These are phyloP conservation scores for Trichothecium roseum DNA, from an alignment of 2,329 filamentous ascomycete species.

Conservation along the genomic window DNA sequence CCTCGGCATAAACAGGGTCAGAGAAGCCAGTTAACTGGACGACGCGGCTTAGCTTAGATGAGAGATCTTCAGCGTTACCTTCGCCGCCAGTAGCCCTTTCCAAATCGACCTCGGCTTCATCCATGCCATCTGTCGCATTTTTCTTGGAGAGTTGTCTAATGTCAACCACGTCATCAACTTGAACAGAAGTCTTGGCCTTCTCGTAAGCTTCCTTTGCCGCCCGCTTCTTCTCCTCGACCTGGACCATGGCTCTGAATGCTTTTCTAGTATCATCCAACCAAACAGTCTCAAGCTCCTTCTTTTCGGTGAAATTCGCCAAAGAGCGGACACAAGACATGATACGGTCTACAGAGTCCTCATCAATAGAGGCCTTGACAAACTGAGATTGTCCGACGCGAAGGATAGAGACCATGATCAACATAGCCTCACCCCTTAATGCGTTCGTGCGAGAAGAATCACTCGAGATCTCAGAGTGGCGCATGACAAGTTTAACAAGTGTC, in stretches of 20 bases:
- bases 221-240: conserved; percentile 94
- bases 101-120: conserved; percentile 81
- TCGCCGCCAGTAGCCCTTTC: conserved; percentile 93
- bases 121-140: conserved; percentile 68
- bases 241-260: conserved; percentile 94
- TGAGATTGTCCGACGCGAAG: conserved; percentile 97
- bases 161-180: conserved; percentile 88
- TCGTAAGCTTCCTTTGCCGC: conserved; percentile 88
- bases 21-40: conserved; percentile 98
- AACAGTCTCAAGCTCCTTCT: conserved; percentile 82
- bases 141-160: conserved; percentile 93
- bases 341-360: conserved; percentile 95
- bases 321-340: conserved; percentile 97
- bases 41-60: conserved; percentile 89
- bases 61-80: conserved; percentile 69
- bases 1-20: conserved; percentile 96
- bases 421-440: conserved; percentile 87
- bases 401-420: conserved; percentile 99
- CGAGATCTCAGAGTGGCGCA: conserved; percentile 93
- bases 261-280: conserved; percentile 93
- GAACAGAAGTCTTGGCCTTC: conserved; percentile 86
- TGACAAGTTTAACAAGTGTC: conserved; percentile 92
- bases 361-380: conserved; percentile 93
- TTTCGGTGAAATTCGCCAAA: conserved; percentile 78
- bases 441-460: conserved; percentile 80